A percentile compares a stretch with the other conserved stretches of the same genome.
Evolutionary conservation across 441 rosid species (phyloP).

Genomic region (Sinapis alba): DNA sequence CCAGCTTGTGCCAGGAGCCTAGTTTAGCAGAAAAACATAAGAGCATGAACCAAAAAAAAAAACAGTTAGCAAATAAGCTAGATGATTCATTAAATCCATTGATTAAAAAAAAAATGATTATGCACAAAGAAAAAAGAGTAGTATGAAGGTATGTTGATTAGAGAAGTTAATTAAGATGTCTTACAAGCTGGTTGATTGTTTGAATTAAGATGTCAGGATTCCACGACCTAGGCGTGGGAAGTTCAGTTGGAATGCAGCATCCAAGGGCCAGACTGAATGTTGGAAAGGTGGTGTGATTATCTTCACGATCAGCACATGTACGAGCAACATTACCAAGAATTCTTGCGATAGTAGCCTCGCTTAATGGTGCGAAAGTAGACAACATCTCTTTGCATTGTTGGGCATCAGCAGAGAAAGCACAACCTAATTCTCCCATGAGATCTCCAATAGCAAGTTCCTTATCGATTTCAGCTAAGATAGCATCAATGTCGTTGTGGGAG

Average conservation of each 20-base stretch:
- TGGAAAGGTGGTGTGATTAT: constrained; percentile 64
- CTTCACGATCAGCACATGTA: constrained; percentile 68
- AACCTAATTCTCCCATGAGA: constrained; percentile 86
- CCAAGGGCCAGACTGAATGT: constrained; percentile 80
- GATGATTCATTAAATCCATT: neutral
- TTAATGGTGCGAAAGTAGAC: constrained; percentile 70
- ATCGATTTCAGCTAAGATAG: constrained; percentile 81
- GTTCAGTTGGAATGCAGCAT: constrained; percentile 55
- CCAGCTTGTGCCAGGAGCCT: constrained; percentile 96
- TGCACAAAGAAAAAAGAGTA: neutral
- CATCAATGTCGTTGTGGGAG: constrained; percentile 71
- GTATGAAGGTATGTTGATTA: neutral
- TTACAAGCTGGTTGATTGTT: constrained; percentile 81
- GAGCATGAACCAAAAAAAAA: neutral
- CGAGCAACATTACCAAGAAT: constrained; percentile 65
- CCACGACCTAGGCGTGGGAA: constrained; percentile 70
- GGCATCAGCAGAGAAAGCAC: constrained; percentile 81
- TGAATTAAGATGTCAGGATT: constrained; percentile 73
- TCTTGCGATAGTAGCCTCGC: constrained; percentile 71
- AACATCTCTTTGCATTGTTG: constrained; percentile 78
- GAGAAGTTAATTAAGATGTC: constrained; percentile 27
- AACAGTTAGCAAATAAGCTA: constrained; percentile 17
- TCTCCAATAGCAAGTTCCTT: constrained; percentile 79
- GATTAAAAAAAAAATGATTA: constrained; percentile 8
- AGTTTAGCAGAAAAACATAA: constrained; percentile 24